Conservation (phyloP, 2,329 filamentous ascomycete species). For the Phyllosticta capitalensis region DNA sequence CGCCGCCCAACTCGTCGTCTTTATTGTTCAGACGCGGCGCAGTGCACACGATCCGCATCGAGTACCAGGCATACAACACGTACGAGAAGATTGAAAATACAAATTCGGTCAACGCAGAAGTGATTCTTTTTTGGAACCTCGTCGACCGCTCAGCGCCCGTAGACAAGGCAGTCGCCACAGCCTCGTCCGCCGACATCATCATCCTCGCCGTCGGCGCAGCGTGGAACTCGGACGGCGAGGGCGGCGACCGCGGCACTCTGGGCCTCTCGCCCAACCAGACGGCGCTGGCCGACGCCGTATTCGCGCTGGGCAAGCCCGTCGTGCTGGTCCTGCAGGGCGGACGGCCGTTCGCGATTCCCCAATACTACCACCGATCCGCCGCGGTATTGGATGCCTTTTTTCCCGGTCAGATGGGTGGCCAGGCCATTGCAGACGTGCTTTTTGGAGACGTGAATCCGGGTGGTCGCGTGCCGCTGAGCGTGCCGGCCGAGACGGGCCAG, state of each 20-base stretch:
- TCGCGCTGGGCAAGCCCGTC: conserved; percentile 32
- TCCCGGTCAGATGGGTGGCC: conserved; percentile 56
- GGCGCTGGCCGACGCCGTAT: conserved; percentile 28
- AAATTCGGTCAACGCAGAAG: conserved; percentile 33
- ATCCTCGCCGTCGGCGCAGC: conserved; percentile 33
- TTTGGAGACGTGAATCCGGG: conserved; percentile 69
- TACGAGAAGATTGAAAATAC: conserved; percentile 32
- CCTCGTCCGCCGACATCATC: conserved; percentile 29
- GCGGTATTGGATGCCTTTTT: conserved; percentile 34
- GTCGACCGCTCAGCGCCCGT: conserved; percentile 27
- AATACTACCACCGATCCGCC: conserved; percentile 29
- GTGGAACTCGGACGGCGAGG: conserved; percentile 40
- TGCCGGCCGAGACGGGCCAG: conserved; percentile 61
- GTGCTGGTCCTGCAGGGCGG: conserved; percentile 35
- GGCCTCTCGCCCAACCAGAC: conserved; percentile 31
- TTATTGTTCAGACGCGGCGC: conserved; percentile 31
- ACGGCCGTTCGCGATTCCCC: conserved; percentile 32
- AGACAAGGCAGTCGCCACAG: conserved; percentile 28
- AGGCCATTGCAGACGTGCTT: conserved; percentile 68
- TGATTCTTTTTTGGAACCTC: conserved; percentile 39
- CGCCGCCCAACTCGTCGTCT: conserved; percentile 28
- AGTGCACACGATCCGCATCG: conserved; percentile 30
- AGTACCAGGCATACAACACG: conserved; percentile 35
- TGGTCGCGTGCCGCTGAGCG: conserved; percentile 78
- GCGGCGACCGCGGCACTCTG: conserved; percentile 32